Evolutionary conservation across 169 alveolate genomes (phyloP), one percentile per base, ranked within the genome.

Genomic region (Babesia sp.): DNA sequence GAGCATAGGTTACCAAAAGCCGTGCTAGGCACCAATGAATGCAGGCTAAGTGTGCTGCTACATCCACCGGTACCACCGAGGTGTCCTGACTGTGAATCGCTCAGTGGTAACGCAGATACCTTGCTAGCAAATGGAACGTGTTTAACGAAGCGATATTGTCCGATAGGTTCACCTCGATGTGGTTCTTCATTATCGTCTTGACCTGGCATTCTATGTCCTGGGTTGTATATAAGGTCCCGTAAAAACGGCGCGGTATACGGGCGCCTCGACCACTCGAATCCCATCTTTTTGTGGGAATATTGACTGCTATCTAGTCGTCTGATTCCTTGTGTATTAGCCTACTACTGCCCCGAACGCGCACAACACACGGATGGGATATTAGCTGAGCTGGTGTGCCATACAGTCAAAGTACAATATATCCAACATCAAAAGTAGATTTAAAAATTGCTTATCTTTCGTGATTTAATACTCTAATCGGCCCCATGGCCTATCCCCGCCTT

Each of bases 201-300:
- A 14, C 55, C 73, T 1, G 70, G 68, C 45, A 18, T 37, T 29
- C 22, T 24, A 2, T 51, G 63, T 11, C 48, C 82, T 24, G 55
- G 36, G 63, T 69, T 79, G 78, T 79, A 71, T 24, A 70, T 33
- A 29, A 79, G 36, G 55, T 79, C 87, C 58, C 87, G 55, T 39
- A 71, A 53, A 50, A 79, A 79, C 36, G 87, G 87, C 36, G 87
- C 87, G 31, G 87, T 79, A 77, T 79, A 79, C 9, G 87, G 87
- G 36, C 87, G 55, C 34, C 41, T 59, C 6, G 84, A 69, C 87
- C 87, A 79, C 45, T 60, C 87, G 46, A 79, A 58, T 22, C 61
- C 36, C 87, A 79, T 70, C 20, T 55, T 64, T 55, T 2, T 0
- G 56, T 24, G 7, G 12, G 7, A 39, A 22, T 31, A 26, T 33